These are phyloP conservation scores for Diaporthe citriasiana DNA, from an alignment of 2,329 filamentous ascomycete genomes.

Conservation along the genomic window DNA sequence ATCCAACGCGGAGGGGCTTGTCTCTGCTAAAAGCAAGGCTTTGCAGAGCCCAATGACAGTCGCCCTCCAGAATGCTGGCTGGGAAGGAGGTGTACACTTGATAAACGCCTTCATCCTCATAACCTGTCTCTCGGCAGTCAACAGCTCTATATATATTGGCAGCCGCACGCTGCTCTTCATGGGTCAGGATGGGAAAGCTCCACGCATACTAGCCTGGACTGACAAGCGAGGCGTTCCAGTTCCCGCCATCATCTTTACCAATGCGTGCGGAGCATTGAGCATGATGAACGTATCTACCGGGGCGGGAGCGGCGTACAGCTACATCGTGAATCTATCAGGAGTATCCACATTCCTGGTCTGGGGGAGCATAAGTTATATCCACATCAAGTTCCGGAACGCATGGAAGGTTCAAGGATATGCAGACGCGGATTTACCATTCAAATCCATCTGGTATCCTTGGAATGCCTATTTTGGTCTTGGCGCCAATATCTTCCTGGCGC, in stretches of 20 bases:
- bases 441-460: constrained; percentile 68
- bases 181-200: constrained; percentile 80
- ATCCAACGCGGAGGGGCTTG: constrained; percentile 74
- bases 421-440: constrained; percentile 68
- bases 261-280: constrained; percentile 78
- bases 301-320: constrained; percentile 74
- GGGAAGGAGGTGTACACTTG: constrained; percentile 79
- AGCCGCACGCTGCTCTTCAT: constrained; percentile 82
- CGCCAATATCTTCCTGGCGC: constrained; percentile 70
- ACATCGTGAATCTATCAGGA: constrained; percentile 79
- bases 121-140: constrained; percentile 79
- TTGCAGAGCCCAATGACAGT: constrained; percentile 81
- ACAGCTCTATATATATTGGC: constrained; percentile 83
- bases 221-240: constrained; percentile 74
- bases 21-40: constrained; percentile 72
- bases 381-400: constrained; percentile 78
- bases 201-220: constrained; percentile 77
- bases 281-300: constrained; percentile 81
- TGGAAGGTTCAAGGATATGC: constrained; percentile 71
- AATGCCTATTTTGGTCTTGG: constrained; percentile 71
- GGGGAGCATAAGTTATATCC: constrained; percentile 78
- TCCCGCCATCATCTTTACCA: constrained; percentile 76
- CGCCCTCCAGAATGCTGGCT: constrained; percentile 80
- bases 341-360: constrained; percentile 81
- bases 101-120: constrained; percentile 85